These are phyloP conservation scores for Ceriops decandra DNA, from an alignment of 345 rosid genomes.

Conservation along the genomic window DNA sequence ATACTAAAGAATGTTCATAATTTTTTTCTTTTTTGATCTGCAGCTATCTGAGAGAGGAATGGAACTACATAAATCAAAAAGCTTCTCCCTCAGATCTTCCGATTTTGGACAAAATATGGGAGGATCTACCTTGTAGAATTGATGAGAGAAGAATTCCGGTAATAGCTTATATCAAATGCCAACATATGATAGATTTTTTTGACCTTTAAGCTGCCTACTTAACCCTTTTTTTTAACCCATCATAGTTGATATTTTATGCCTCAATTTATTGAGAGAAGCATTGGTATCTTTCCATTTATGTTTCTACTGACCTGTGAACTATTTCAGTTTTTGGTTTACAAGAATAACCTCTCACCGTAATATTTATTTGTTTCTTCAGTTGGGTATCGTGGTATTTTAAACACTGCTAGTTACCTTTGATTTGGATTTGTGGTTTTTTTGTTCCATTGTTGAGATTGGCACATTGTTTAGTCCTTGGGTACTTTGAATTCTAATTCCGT, in stretches of 20 bases:
- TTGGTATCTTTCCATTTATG: no score
- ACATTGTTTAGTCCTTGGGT: not conserved
- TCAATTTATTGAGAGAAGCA: no score
- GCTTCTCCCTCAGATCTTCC: constrained; percentile 50
- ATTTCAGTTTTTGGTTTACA: no score
- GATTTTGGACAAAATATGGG: constrained; percentile 59
- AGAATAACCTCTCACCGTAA: no score
- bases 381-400: not conserved
- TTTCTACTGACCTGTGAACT: no score
- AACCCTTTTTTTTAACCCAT: no score
- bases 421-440: not conserved
- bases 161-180: not conserved
- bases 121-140: constrained; percentile 52
- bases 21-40: not conserved
- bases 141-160: constrained; percentile 40
- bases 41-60: constrained; percentile 77
- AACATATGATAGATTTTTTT: not conserved
- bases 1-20: constrained; percentile 9
- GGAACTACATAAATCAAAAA: constrained; percentile 58
- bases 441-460: not conserved
- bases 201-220: no score
- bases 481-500: not conserved
- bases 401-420: no score
- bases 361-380: not conserved
- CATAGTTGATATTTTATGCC: no score